Evolutionary conservation across 192 early-diverging fungal genomes (phyloP).

Genomic region (Podochytrium sp.): DNA sequence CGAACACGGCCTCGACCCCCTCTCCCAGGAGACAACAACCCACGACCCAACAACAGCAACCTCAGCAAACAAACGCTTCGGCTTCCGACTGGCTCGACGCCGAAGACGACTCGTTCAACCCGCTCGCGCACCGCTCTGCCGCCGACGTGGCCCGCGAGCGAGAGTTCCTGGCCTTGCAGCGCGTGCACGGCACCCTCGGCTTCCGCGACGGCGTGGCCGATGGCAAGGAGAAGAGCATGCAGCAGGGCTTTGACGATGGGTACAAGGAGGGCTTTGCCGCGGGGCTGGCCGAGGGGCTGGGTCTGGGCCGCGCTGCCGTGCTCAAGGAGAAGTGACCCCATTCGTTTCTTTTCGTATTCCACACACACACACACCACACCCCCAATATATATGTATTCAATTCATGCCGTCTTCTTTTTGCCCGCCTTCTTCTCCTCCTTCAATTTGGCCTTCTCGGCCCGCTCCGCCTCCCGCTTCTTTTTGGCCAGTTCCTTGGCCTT

Average conservation of each 20-base stretch:
- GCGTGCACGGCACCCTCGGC: conserved; percentile 24
- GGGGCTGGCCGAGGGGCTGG: not conserved
- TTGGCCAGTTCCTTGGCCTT: conserved; percentile 30
- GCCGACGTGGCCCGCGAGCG: not conserved
- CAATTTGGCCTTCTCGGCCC: conserved; percentile 38
- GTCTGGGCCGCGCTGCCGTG: not conserved
- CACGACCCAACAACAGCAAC: not conserved
- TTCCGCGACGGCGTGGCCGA: conserved; percentile 35
- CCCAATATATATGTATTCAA: no score
- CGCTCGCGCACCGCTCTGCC: no score
- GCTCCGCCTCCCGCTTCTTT: conserved; percentile 33
- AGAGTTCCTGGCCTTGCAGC: conserved; percentile 27
- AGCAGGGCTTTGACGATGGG: conserved; percentile 34
- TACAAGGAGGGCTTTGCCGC: conserved; percentile 3
- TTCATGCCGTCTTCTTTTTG: conserved; percentile 32
- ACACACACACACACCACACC: not conserved
- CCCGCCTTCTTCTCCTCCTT: conserved; percentile 39
- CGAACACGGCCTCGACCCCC: no score
- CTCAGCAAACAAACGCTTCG: not conserved
- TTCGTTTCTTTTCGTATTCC: no score
- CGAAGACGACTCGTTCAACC: not conserved
- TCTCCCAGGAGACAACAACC: no score
- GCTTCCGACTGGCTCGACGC: conserved; percentile 4
- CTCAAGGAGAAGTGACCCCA: no score
- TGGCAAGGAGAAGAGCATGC: conserved; percentile 31